phyloP scores from a whole-genome alignment of 768 basidiomycete genomes.

The Pholiota microspora region DNA sequence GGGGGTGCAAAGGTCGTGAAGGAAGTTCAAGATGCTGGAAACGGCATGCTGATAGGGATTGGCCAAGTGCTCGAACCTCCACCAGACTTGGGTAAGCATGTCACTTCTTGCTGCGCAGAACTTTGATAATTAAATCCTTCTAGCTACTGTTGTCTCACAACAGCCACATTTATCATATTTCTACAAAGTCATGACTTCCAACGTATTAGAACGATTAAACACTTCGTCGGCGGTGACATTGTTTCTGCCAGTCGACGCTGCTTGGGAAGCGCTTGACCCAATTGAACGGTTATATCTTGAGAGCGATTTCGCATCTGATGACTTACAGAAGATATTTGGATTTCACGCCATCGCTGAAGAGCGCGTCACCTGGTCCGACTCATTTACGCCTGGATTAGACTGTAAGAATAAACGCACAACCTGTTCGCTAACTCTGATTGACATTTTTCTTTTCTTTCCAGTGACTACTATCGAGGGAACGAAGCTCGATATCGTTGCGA shows the following conservation, averaged over 20 bases:
- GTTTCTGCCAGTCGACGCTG: slow-evolving; percentile 84
- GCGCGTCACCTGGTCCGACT: slow-evolving; percentile 65
- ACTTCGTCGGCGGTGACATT: slow-evolving; percentile 74
- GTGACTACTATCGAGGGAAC: slow-evolving; percentile 73
- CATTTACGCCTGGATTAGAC: slow-evolving; percentile 49
- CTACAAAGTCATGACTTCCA: slow-evolving; percentile 62
- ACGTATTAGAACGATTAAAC: slow-evolving; percentile 56
- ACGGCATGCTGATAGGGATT: slow-evolving; percentile 79
- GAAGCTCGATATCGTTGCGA: slow-evolving; percentile 56
- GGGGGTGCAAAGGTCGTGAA: slow-evolving; percentile 70
- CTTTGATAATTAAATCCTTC: neutral
- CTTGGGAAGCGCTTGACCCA: slow-evolving; percentile 75
- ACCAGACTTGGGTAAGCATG: slow-evolving; percentile 60
- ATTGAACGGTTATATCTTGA: slow-evolving; percentile 88
- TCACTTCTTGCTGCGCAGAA: slow-evolving; percentile 4
- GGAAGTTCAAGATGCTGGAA: slow-evolving; percentile 53
- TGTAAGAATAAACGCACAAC: slow-evolving; percentile 38
- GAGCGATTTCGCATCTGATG: slow-evolving; percentile 81
- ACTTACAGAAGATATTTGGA: slow-evolving; percentile 73
- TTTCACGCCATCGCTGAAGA: slow-evolving; percentile 68
- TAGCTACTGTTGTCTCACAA: slow-evolving; percentile 60
- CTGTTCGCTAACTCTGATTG: neutral
- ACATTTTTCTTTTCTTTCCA: slow-evolving; percentile 31
- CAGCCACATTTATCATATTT: slow-evolving; percentile 73
- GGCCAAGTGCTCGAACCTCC: slow-evolving; percentile 75